Conservation (phyloP, 139 green algal genomes). For the Tetradesmus lagerheimii region DNA sequence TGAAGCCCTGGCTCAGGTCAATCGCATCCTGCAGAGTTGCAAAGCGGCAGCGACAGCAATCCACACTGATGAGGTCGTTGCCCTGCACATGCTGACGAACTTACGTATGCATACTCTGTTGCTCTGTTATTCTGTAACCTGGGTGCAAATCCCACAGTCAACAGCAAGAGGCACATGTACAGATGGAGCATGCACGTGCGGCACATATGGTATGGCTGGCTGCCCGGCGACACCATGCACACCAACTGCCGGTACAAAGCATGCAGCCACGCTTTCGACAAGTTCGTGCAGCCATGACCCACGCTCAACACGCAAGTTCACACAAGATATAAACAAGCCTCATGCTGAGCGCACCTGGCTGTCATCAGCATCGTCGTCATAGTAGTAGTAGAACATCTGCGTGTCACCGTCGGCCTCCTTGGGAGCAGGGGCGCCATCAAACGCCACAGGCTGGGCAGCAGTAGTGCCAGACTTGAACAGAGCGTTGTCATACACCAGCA, state of each 20-base stretch:
- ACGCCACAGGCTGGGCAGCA: not conserved
- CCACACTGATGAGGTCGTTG: not conserved
- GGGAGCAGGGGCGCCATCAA: not conserved
- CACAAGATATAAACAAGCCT: too few species aligned
- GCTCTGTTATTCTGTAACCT: too few species aligned
- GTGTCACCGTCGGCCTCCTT: constrained; percentile 11
- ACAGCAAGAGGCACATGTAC: too few species aligned
- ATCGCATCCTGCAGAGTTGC: constrained; percentile 4
- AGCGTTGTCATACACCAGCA: constrained; percentile 21
- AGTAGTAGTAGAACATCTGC: constrained; percentile 44
- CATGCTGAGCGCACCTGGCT: constrained; percentile 3
- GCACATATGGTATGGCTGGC: too few species aligned
- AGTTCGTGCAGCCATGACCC: too few species aligned
- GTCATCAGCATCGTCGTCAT: constrained; percentile 40
- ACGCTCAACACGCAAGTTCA: too few species aligned
- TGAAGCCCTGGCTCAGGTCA: not conserved
- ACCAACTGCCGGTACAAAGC: too few species aligned
- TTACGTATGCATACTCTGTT: too few species aligned
- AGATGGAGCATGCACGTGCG: too few species aligned
- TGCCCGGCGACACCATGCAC: too few species aligned
- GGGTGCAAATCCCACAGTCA: too few species aligned
- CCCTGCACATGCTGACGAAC: not conserved
- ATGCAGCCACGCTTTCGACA: too few species aligned
- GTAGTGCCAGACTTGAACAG: not conserved
- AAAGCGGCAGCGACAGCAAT: not conserved